Evolutionary conservation across 2,329 filamentous ascomycete genomes (phyloP), one percentile per base, ranked within the genome.

Genomic region (Annulohypoxylon truncatum): DNA sequence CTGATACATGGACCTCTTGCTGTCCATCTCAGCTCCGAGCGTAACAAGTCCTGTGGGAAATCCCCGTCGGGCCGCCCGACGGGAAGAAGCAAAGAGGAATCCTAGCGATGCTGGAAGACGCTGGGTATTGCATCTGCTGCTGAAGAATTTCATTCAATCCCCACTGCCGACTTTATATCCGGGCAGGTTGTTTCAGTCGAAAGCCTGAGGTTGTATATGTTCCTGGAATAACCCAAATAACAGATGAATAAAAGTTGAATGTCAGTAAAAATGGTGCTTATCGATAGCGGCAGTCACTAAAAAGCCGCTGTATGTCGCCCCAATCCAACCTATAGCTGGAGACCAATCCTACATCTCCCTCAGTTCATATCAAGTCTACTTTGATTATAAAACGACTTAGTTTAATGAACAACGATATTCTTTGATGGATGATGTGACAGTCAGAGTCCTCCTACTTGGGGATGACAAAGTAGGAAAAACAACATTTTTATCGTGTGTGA

Each of bases 381-480:
- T 31, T 2, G n/a, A 18, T 33, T n/a, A 22, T 7, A 29, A 33
- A 40, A 10, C 13, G 56, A 20, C 12, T 46, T 26, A 46, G 31
- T 40, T 35, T 38, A 40, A 56, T 44, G 28, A 4, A 7, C 20
- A 57, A 40, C 24, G 48, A 2, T 15, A 15, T 15, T 28, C 18
- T 26, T 61, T 70, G 54, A 85, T 86, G 82, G 84, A 87, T 54
- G 71, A 79, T 35, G 76, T 83, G 58, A 79, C 79, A 51, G 79
- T 88, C 71, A 85, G 80, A n/a, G 78, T 89, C 12, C 75, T 89
- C 26, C 75, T 89, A 18, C 78, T 89, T n/a, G 87, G 87, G 29
- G 87, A 89, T 76, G 82, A 84, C 64, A 81, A 81, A 72, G 86
- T 86, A 67, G 87, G 87, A 58, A 90, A 89, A 76, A 87, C 86